Base-by-base conservation (phyloP, 345 rosid genomes). In the Salix udensis region DNA sequence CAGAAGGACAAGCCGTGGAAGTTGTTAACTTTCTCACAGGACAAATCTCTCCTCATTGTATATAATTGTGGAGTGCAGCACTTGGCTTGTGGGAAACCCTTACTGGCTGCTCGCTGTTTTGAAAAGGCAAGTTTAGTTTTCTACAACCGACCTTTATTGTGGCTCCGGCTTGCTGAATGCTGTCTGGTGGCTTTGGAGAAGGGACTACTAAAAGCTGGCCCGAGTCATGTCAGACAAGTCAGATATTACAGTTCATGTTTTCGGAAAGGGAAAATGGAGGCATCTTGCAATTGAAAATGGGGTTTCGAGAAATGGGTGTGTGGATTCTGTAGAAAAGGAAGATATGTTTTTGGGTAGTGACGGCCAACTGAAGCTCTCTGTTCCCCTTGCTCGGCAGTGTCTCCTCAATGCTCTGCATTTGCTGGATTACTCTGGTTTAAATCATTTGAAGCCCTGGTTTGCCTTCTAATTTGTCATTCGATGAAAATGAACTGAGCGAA, bases 101-200 rank as follows among this genome's bases (percentile, higher is more conserved):
- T 88, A 48, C 89, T 88, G 78, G 99, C 99, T 50, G 98, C 97
- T 73, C 88, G 86, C 7, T 96, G 97, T 83, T 92, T 96, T 72
- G 93, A 88, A 83, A 91, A 92, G 86, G 91, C 97, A 37, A 89
- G 90, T 81, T 64, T 84, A 21, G 85, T 89, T 73, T 91, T 91
- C 86, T 85, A 81, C 81, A 86, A 85, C 70, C 86, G 77, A 53
- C 97, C 99, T 65, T 85, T 92, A 18, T 85, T 94, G 84, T 96
- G 99, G 99, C 89, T 96, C 52, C 94, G 97, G 67, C 88, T 96
- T 60, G 97, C 98, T 73, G 99, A 96, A 84, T 94, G 99, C 82
- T 92, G 97, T 79, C 76, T 92, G 37, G 80, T 92, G 97, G 99
- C 97, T 79, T 82, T 84, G 65, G 93, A 88, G 84, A 93, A 87